Percentiles rank a stretch among this genome's conserved stretches.
These are phyloP conservation scores for Caloboletus inedulis DNA, from an alignment of 1,284 basidiomycete genomes.

Conservation along the genomic window DNA sequence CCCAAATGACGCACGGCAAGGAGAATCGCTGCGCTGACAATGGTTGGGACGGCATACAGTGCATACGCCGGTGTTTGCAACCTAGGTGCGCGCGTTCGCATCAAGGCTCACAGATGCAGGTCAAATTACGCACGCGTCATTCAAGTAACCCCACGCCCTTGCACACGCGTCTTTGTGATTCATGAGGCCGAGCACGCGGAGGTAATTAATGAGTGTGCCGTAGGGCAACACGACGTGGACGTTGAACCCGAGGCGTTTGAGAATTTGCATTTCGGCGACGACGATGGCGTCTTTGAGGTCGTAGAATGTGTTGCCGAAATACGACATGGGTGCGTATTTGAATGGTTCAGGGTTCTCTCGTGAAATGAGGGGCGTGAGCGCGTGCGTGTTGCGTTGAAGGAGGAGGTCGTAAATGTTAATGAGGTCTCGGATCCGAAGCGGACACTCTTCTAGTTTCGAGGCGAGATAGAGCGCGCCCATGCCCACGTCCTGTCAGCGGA, in stretches of 20 bases:
- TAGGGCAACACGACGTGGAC: constrained; percentile 90
- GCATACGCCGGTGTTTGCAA: constrained; percentile 90
- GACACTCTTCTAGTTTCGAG: constrained; percentile 94
- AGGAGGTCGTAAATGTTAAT: constrained; percentile 94
- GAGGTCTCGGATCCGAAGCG: constrained; percentile 87
- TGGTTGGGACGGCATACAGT: constrained; percentile 81
- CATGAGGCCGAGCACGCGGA: constrained; percentile 83
- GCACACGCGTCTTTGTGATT: constrained; percentile 68
- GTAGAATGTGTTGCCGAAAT: constrained; percentile 81
- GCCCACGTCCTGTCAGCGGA: constrained; percentile 70
- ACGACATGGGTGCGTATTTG: constrained; percentile 79
- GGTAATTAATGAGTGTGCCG: constrained; percentile 92
- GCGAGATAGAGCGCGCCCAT: constrained; percentile 94
- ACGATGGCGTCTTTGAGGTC: constrained; percentile 88
- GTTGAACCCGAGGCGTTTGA: constrained; percentile 91
- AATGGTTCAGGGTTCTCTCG: constrained; percentile 45
- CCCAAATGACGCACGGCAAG: constrained; percentile 66
- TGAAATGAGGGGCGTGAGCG: constrained; percentile 19
- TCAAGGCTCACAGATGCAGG: neutral
- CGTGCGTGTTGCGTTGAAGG: constrained; percentile 48
- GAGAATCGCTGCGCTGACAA: constrained; percentile 84
- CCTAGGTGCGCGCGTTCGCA: constrained; percentile 38
- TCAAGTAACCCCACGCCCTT: constrained; percentile 85
- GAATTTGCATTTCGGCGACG: constrained; percentile 94
- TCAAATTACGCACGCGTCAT: constrained; percentile 70